Conservation (phyloP, 2,329 filamentous ascomycete genomes). For the Neofusicoccum parvum region DNA sequence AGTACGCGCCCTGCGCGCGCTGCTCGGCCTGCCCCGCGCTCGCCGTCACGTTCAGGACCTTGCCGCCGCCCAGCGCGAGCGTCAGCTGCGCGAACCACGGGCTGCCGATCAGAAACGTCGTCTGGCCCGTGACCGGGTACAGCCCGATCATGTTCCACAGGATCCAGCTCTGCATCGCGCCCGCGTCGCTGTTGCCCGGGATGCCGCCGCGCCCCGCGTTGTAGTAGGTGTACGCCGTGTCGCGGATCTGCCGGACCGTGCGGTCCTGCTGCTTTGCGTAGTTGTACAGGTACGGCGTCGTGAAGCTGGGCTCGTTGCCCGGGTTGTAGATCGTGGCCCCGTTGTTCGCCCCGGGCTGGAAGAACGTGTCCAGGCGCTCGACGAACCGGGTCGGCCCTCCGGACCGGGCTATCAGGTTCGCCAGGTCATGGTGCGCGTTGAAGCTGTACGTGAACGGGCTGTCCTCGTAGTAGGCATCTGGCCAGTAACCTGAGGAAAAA, state of each 20-base stretch:
- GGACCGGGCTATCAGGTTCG: conserved; percentile 54
- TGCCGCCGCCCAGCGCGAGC: conserved; percentile 59
- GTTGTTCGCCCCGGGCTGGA: conserved; percentile 51
- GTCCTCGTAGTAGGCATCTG: conserved; percentile 62
- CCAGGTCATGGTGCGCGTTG: conserved; percentile 69
- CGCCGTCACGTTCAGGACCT: conserved; percentile 57
- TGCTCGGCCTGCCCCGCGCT: conserved; percentile 48
- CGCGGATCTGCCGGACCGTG: conserved; percentile 60
- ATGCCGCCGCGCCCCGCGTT: conserved; percentile 57
- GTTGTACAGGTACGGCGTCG: conserved; percentile 69
- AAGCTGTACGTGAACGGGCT: conserved; percentile 66
- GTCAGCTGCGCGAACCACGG: conserved; percentile 53
- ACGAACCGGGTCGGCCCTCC: conserved; percentile 61
- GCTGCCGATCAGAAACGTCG: conserved; percentile 63
- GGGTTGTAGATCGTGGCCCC: conserved; percentile 58
- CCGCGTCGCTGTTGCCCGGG: conserved; percentile 71
- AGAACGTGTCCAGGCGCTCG: conserved; percentile 62
- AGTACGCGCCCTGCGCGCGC: conserved; percentile 51
- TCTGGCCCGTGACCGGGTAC: conserved; percentile 69
- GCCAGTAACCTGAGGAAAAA: conserved; percentile 58
- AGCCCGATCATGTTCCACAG: conserved; percentile 54
- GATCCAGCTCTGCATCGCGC: conserved; percentile 72
- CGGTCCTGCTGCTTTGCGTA: conserved; percentile 66
- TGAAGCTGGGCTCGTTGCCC: conserved; percentile 69
- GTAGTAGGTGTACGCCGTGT: conserved; percentile 63